Conservation (phyloP, 1,284 basidiomycete genomes). For the Rhodofomes roseus region DNA sequence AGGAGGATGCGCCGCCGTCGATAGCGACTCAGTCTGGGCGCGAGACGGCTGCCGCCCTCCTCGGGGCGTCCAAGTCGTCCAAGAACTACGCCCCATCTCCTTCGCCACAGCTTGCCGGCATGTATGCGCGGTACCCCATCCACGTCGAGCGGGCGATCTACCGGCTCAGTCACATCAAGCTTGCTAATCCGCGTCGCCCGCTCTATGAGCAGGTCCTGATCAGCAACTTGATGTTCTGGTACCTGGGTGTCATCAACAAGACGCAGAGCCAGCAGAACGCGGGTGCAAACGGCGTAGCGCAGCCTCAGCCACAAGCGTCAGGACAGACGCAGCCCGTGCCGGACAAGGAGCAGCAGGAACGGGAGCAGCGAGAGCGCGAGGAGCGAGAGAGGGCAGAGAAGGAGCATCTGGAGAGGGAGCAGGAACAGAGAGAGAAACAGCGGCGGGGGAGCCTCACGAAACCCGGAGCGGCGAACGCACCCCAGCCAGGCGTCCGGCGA, state of each 20-base stretch:
- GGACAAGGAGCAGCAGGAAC: slow-evolving; percentile 45
- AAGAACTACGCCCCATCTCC: slow-evolving; percentile 59
- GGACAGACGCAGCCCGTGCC: slow-evolving; percentile 4
- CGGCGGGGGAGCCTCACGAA: slow-evolving; percentile 40
- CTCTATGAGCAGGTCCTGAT: slow-evolving; percentile 98
- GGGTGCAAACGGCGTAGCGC: slow-evolving; percentile 19
- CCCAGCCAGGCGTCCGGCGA: slow-evolving; percentile 49
- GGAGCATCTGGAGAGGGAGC: slow-evolving; percentile 42
- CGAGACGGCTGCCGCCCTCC: slow-evolving; percentile 77
- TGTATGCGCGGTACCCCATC: slow-evolving; percentile 88
- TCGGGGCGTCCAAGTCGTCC: slow-evolving; percentile 78
- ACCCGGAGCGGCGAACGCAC: slow-evolving; percentile 53
- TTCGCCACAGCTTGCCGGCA: slow-evolving; percentile 62
- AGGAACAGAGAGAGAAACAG: slow-evolving; percentile 45
- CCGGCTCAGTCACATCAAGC: slow-evolving; percentile 95
- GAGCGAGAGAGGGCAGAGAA: slow-evolving; percentile 39
- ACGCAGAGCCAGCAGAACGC: slow-evolving; percentile 36
- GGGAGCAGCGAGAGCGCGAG: slow-evolving; percentile 41
- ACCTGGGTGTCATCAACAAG: slow-evolving; percentile 96
- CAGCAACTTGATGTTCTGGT: slow-evolving; percentile 99
- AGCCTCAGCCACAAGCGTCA: slow-evolving; percentile 6
- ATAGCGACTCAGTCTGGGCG: slow-evolving; percentile 60
- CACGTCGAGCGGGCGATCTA: slow-evolving; percentile 99
- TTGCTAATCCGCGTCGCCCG: slow-evolving; percentile 94
- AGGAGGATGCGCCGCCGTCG: slow-evolving; percentile 56